Base-by-base conservation (phyloP, 805 yeast genomes). In the Metschnikowia similis region DNA sequence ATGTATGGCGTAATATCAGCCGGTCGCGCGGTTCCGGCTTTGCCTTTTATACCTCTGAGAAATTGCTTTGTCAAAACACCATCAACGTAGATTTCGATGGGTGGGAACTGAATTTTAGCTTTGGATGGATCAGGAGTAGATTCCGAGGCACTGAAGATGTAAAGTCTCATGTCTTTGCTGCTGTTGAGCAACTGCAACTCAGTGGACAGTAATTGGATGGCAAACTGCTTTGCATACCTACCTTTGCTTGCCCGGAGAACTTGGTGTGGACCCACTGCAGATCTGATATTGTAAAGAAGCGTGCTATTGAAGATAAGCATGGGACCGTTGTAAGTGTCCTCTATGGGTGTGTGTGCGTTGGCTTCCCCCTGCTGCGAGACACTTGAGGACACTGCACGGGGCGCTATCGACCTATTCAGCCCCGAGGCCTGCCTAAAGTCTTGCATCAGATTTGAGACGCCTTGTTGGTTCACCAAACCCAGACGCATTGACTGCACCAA, bases 21-120 rank as follows among this genome's bases (percentile, higher is more conserved):
- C 0, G 97, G 97, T 52, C 81, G 78, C 1, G 90, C 85, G 0
- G 96, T 84, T 0, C 96, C 96, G 0, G 79, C 78, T 51, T 77
- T 80, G 42, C 85, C 85, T 60, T 89, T 89, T 30, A 90, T 69
- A 0, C 97, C 97, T 48, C 83, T 80, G 42, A 61, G 61, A 45
- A 52, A 56, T 48, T 58, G 60, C 14, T 57, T 50, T 1, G 83
- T 79, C 51, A 81, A 81, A 2, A 55, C 52, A 5, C 74, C 75
- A 61, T 92, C 89, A 36, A 87, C 74, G 37, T 73, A 74, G 3
- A 91, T 70, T 60, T 87, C 95, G 41, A 84, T 69, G 5, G 88
- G 89, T 0, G 98, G 97, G 57, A 82, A 91, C 56, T 79, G 81
- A 8, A 89, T 57, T 8, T 64, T 57, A 0, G 69, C 75, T 17